Percentiles rank a stretch among this genome's conserved stretches.
These are phyloP conservation scores for Tetrapisispora phaffii DNA, from an alignment of 805 yeast species.

Conservation along the genomic window DNA sequence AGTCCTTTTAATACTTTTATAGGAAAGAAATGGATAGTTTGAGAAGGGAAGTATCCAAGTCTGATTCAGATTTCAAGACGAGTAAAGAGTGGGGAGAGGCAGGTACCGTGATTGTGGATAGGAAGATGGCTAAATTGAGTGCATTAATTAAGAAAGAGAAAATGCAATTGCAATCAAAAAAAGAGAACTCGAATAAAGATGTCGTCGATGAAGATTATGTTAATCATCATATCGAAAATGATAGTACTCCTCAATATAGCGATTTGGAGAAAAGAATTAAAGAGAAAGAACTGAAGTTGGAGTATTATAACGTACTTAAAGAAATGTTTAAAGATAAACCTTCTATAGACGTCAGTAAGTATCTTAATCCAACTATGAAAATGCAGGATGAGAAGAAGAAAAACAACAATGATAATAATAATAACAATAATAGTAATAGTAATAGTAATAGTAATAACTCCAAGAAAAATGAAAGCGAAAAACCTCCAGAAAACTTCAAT, in stretches of 20 bases:
- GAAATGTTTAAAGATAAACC: neutral
- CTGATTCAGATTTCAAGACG: neutral
- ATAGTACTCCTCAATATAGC: no score
- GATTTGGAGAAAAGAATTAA: neutral
- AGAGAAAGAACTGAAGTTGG: neutral
- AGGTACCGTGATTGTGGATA: constrained; percentile 7
- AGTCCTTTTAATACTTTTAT: neutral
- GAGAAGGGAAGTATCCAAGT: neutral
- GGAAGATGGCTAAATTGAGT: constrained; percentile 18
- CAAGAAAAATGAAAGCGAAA: neutral
- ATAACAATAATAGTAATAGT: neutral
- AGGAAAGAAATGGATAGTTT: neutral
- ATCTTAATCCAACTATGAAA: neutral
- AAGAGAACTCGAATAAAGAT: constrained; percentile 3
- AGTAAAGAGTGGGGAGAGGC: neutral
- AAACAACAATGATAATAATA: constrained; percentile 7
- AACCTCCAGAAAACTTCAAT: constrained; percentile 22
- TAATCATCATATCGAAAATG: no score
- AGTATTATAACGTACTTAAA: neutral
- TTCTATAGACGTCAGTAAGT: neutral
- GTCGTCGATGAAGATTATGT: constrained; percentile 1
- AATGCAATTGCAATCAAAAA: neutral
- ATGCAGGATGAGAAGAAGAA: constrained; percentile 3
- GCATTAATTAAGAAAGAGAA: constrained; percentile 17
- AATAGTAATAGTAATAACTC: neutral